Evolutionary conservation across 2,329 filamentous ascomycete genomes (phyloP).

Genomic region (Pyrenochaeta sp.): DNA sequence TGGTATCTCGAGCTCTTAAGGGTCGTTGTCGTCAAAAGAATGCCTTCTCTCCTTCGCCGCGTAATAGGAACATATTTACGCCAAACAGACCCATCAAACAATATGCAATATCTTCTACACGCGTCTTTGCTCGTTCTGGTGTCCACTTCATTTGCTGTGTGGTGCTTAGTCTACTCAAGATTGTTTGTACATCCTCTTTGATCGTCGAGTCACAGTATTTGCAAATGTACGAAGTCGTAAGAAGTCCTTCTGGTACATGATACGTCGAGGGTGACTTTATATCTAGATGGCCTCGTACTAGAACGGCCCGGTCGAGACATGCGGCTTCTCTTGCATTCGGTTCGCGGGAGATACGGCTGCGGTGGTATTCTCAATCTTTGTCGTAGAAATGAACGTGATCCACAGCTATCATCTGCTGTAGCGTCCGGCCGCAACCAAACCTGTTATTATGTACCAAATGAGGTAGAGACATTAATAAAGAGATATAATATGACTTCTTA

Average conservation of each 20-base stretch:
- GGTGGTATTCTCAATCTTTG: not conserved
- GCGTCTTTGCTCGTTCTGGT: slow-evolving; percentile 16
- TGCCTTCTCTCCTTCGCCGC: not conserved
- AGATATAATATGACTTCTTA: too few species aligned
- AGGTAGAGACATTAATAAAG: too few species aligned
- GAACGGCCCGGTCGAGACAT: not conserved
- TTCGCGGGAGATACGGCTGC: not conserved
- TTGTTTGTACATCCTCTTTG: too few species aligned
- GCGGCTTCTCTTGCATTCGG: not conserved
- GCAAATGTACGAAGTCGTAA: too few species aligned
- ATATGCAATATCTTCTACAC: slow-evolving; percentile 23
- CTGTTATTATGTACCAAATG: not conserved
- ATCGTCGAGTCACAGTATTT: too few species aligned
- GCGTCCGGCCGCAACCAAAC: not conserved
- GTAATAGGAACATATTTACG: slow-evolving; percentile 18
- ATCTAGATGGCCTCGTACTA: not conserved
- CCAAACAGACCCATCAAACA: slow-evolving; percentile 26
- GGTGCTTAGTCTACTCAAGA: too few species aligned
- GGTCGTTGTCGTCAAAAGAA: not conserved
- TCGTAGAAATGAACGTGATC: not conserved
- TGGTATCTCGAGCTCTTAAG: not conserved
- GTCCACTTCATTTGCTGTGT: slow-evolving; percentile 23
- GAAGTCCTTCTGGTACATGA: too few species aligned
- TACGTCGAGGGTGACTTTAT: not conserved
- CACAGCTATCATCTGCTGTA: not conserved